Conservation (phyloP, 192 early-diverging fungal species). For the Funneliformis geosporum region DNA sequence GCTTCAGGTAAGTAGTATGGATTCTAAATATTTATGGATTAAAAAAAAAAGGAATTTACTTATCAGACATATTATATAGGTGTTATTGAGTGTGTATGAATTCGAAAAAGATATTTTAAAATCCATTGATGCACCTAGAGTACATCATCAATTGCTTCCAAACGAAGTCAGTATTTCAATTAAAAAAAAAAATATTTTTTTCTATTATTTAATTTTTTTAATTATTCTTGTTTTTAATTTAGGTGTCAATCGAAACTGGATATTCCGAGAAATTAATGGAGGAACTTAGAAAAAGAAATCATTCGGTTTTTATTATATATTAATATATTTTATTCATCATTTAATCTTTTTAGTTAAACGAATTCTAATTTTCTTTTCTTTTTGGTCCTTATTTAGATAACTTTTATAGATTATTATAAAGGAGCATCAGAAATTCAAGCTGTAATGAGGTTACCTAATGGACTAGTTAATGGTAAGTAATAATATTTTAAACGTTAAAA, state of each 20-base stretch:
- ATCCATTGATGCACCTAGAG: slow-evolving; percentile 72
- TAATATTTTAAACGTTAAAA: background rate
- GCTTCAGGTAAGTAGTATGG: slow-evolving; percentile 44
- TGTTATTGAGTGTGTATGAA: slow-evolving; percentile 75
- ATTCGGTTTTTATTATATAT: background rate
- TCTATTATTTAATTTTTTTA: background rate
- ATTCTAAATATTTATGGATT: background rate
- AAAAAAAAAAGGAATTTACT: background rate
- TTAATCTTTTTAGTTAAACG: background rate
- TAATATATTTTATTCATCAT: background rate
- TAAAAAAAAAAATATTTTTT: too few relatives aligned
- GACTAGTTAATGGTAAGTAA: background rate
- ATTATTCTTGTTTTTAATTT: background rate
- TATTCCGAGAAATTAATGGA: slow-evolving; percentile 27
- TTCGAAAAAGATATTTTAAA: slow-evolving; percentile 63
- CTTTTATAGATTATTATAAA: background rate
- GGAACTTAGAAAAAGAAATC: slow-evolving; percentile 6
- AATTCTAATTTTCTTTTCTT: background rate
- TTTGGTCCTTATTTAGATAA: background rate
- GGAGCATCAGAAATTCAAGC: background rate
- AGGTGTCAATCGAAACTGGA: background rate
- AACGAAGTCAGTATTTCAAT: slow-evolving; percentile 41
- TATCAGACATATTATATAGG: slow-evolving; percentile 43
- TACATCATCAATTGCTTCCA: slow-evolving; percentile 93
- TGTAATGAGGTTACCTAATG: background rate